Evolutionary conservation across 441 rosid genomes (phyloP).

Genomic region (Gossypium schwendimanii): DNA sequence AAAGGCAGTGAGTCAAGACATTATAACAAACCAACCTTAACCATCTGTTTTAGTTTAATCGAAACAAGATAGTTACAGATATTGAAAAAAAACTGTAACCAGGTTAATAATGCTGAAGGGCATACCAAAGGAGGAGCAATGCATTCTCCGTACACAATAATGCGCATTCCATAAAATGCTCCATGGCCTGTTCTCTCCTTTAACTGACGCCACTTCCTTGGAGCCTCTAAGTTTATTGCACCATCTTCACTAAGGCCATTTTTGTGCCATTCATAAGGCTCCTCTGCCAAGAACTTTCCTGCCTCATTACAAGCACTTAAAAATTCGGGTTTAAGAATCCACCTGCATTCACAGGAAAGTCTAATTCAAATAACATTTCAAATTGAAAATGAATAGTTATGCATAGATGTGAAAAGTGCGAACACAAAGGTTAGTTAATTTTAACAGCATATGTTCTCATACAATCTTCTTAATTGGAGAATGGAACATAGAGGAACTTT

Average conservation of each 20-base stretch:
- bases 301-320: slow-evolving; percentile 64
- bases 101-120: not conserved
- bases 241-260: slow-evolving; percentile 74
- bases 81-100: not conserved
- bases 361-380: not conserved
- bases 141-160: slow-evolving; percentile 84
- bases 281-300: slow-evolving; percentile 60
- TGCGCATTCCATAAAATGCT: slow-evolving; percentile 72
- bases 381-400: not conserved
- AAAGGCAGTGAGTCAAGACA: not conserved
- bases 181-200: slow-evolving; percentile 88
- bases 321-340: slow-evolving; percentile 80
- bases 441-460: not conserved
- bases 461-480: not conserved
- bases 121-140: slow-evolving; percentile 82
- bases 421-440: not conserved
- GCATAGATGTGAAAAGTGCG: not conserved
- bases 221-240: slow-evolving; percentile 69
- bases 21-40: not conserved
- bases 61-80: not conserved
- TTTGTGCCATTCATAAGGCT: slow-evolving; percentile 81
- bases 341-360: slow-evolving; percentile 35
- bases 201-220: slow-evolving; percentile 83
- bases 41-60: not conserved
- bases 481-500: not conserved